Base-by-base conservation (phyloP, 805 yeast species). In the Ogataea pignaliae region DNA sequence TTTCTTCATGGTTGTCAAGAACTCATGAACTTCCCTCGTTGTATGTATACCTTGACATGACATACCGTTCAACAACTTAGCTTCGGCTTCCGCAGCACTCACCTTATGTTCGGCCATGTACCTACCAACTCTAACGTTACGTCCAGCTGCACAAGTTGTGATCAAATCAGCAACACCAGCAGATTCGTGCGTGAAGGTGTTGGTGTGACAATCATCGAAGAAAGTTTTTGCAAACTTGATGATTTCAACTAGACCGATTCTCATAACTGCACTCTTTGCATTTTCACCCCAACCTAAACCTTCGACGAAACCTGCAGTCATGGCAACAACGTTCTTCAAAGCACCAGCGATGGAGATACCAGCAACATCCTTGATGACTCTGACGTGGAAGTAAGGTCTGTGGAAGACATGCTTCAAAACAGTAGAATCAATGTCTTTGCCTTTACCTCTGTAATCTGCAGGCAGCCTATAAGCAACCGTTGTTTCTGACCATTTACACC, bases 231-330 rank as follows among this genome's bases (percentile, higher is more conserved):
- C 93, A 66, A 93, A 93, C 63, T 78, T 78, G 65, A 90, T 85
- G 61, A 86, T 88, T 72, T 93, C 99, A 59, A 84, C 77, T 53
- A 93, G 71, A 39, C 99, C 99, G 54, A 91, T 85, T 71, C 99
- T 80, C 90, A 91, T 95, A 58, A 93, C 83, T 36, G 98, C 99
- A 44, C 98, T 85, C 69, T 91, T 89, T 52, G 99, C 98, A 65
- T 93, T 93, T 69, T 89, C 96, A 66, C 99, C 99, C 99, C 99
- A 93, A 51, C 95, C 96, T 51, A 87, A 76, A 57, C 99, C 99
- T 68, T 88, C 96, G 50, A 91, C 98, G 63, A 93, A 87, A 44
- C 99, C 99, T 49, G 95, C 97, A 52, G 96, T 95, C 61, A 89
- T 73, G 32, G 99, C 99, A 50, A 91, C 91, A 42, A 93, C 87